Percentiles rank a stretch among this genome's conserved stretches.
Evolutionary conservation across 768 basidiomycete species (phyloP).

Genomic region (Hemileccinum impolitum): DNA sequence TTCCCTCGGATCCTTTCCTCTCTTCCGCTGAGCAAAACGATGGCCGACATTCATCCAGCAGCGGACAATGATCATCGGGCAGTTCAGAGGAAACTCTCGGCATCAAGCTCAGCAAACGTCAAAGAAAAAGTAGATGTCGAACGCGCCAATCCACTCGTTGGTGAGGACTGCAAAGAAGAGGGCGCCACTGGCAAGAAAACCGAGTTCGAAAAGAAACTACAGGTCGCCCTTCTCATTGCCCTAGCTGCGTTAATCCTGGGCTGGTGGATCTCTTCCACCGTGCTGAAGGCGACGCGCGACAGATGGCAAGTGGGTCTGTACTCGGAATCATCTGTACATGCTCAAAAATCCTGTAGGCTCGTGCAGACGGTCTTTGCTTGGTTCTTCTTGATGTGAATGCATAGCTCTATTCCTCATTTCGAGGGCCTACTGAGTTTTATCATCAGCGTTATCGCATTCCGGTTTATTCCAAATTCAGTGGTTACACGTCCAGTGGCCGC

Average conservation of each 20-base stretch:
- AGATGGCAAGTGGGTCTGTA: conserved; percentile 52
- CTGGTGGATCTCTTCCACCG: conserved; percentile 82
- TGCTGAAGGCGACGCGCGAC: conserved; percentile 65
- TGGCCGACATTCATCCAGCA: conserved; percentile 14
- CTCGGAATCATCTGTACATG: neutral
- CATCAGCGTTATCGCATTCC: conserved; percentile 70
- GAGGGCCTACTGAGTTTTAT: neutral
- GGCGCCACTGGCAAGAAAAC: neutral
- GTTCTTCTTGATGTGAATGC: conserved; percentile 68
- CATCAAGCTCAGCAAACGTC: conserved; percentile 11
- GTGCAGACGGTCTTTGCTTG: conserved; percentile 81
- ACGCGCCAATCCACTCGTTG: neutral
- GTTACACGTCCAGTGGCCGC: conserved; percentile 69
- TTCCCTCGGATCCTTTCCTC: neutral
- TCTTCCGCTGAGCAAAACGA: conserved; percentile 6
- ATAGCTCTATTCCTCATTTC: conserved; percentile 1
- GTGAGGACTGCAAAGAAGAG: conserved; percentile 11
- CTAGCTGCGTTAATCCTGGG: conserved; percentile 64
- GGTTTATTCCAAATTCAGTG: conserved; percentile 73
- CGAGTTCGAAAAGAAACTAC: conserved; percentile 22
- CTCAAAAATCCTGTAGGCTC: conserved; percentile 46
- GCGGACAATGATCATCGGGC: conserved; percentile 1
- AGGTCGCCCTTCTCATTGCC: conserved; percentile 47
- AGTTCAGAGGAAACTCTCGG: conserved; percentile 21
- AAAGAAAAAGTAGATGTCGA: conserved; percentile 22